A percentile compares a stretch with the other conserved stretches of the same genome.
phyloP scores from a whole-genome alignment of 257 asterid species.

The Gynochthodes officinalis region DNA sequence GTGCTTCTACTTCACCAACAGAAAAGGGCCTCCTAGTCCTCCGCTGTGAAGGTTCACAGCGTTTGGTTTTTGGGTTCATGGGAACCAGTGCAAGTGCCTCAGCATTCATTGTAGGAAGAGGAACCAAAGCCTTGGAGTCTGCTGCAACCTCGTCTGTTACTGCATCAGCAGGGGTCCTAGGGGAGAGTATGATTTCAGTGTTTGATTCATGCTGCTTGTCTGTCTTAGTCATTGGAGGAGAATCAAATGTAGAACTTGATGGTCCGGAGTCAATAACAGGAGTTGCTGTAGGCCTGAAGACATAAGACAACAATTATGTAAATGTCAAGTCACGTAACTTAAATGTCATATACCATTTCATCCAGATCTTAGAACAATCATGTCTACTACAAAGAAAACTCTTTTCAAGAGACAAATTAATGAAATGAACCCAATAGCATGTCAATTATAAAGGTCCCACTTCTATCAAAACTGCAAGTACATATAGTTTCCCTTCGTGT shows the following conservation, averaged over 20 bases:
- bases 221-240: constrained; percentile 32
- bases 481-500: neutral
- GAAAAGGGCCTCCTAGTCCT: constrained; percentile 93
- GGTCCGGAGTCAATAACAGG: constrained; percentile 49
- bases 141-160: constrained; percentile 32
- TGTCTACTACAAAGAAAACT: neutral
- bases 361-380: neutral
- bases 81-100: constrained; percentile 65
- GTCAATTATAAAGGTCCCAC: neutral
- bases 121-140: constrained; percentile 61
- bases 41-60: constrained; percentile 70
- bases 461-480: neutral
- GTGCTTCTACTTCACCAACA: constrained; percentile 85
- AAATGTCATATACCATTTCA: neutral
- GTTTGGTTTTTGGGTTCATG: constrained; percentile 49
- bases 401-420: neutral
- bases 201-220: constrained; percentile 30
- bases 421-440: neutral
- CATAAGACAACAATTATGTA: neutral
- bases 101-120: constrained; percentile 29
- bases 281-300: constrained; percentile 53
- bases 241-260: constrained; percentile 38
- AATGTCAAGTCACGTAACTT: neutral
- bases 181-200: constrained; percentile 30
- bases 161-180: constrained; percentile 31